Evolutionary conservation across 306 rosid genomes (phyloP), one percentile per base, ranked within the genome.

Genomic region (Trichosanthes truncata): DNA sequence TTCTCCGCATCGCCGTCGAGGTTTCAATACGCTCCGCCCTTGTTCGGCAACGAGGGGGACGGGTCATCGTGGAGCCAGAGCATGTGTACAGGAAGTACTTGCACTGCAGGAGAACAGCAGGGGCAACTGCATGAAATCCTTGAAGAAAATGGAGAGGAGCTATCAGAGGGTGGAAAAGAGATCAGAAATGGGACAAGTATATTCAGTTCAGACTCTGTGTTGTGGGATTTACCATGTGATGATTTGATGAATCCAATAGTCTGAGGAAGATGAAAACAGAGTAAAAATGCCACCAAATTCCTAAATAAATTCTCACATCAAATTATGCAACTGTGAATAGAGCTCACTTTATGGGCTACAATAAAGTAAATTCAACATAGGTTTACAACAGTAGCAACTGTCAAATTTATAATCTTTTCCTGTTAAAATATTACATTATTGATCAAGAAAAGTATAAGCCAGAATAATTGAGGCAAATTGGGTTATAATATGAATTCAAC

Each of bases 191-290:
- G 87, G 59, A 83, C 96, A 79, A 85, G 84, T 84, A 86, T 93
- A 45, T 96, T 93, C 86, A 90, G 86, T 83, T 78, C 97, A 38
- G 93, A 93, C 78, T 88, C 87, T 49, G 92, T 89, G 84, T 52
- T 93, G 81, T 91, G 99, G 99, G 99, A 96, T 84, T 84, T 93
- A 80, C 93, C 91, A 31, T 89, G 96, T 26, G 96, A 90, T 59
- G 94, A 96, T 82, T 87, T 96, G 72, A 89, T 90, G 83, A 89
- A 90, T 78, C 91, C 93, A 63, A 82, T 89, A 76, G 91, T 87
- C 29, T 91, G 85, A 91, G 60, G 76, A 62, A 82, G 76, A 78
- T 74, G 43, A 36, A 51, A 74, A 77, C 79, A 71, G 79, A 56
- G 56, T 9, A 0, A 20, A 9, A 60, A 55, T 74, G 75, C 13